Base-by-base conservation (phyloP, 2,329 filamentous ascomycete species). In the Ophiocordyceps robertsii region DNA sequence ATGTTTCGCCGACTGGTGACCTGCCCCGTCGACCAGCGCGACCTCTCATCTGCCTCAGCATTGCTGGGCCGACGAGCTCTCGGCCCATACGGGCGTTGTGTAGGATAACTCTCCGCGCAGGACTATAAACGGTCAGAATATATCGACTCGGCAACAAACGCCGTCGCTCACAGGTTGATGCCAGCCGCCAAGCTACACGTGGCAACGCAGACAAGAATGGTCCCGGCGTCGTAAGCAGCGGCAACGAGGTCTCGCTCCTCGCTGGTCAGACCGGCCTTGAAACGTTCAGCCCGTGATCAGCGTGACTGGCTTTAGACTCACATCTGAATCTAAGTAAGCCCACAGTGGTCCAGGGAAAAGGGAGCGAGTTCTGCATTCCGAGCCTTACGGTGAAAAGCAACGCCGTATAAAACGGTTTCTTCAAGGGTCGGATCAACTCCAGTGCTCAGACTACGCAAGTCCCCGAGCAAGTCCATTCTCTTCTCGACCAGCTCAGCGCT, bases 121-220 rank as follows among this genome's bases (percentile, higher is more conserved):
- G 73, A 13, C 65, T 67, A 24, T 2, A 10, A 17, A 10, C 29
- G 38, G 46, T 56, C 24, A 55, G 49, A 27, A 37, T 38, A 16
- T 5, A 8, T 21, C 17, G n/a, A 27, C 7, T 8, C 11, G 2
- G 29, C 31, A 13, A 12, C 24, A 32, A 30, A 9, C 19, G 8
- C 13, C 6, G 10, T 24, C 14, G 48, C 62, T 44, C 46, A 68
- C 53, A 89, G 63, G 58, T 89, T 88, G 45, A 89, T 85, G n/a
- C 84, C 84, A 13, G 83, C 84, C n/a, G 84, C 84, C 44, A 89
- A 69, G 55, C 82, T 86, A 52, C 82, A 87, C 2, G 84, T 89
- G 32, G 84, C 84, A 14, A 86, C 77, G 41, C 85, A 79, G 1
- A 86, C 75, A 49, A 81, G 80, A 16, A 88, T 56, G 6, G 73